These are phyloP conservation scores for Madurella mycetomatis DNA, from an alignment of 2,329 filamentous ascomycete species.

Conservation along the genomic window DNA sequence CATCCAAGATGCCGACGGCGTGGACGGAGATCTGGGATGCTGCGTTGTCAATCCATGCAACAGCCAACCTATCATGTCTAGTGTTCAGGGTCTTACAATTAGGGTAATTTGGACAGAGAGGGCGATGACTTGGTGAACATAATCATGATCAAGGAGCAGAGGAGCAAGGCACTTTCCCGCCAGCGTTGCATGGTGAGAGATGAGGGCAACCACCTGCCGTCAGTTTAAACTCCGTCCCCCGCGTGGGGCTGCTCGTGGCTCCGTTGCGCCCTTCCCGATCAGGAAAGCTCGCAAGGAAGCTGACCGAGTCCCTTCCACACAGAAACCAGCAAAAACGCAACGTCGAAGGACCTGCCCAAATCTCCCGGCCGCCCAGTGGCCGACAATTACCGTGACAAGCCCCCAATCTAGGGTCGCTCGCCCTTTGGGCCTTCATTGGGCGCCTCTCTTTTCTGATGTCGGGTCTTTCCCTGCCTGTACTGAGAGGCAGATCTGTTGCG, in stretches of 20 bases:
- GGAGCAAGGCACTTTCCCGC: neutral
- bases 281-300: constrained; percentile 17
- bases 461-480: constrained; percentile 5
- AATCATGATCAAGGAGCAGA: neutral
- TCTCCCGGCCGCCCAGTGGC: constrained; percentile 2
- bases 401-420: constrained; percentile 12
- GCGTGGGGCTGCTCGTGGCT: constrained; percentile 6
- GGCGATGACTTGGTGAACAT: no score
- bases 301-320: constrained; percentile 15
- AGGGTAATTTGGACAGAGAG: no score
- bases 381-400: constrained; percentile 12
- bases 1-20: no score
- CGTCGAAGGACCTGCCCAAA: constrained; percentile 8
- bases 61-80: no score
- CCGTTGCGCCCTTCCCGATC: constrained; percentile 9
- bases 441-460: neutral
- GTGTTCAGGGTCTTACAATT: no score
- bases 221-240: constrained; percentile 16
- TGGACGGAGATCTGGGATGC: no score
- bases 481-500: neutral
- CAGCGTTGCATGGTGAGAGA: neutral
- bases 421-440: constrained; percentile 10
- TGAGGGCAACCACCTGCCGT: constrained; percentile 14
- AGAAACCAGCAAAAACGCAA: neutral
- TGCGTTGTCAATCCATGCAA: no score